These are phyloP conservation scores for Ganoderma resinaceum DNA, from an alignment of 1,284 basidiomycete species.

Conservation along the genomic window DNA sequence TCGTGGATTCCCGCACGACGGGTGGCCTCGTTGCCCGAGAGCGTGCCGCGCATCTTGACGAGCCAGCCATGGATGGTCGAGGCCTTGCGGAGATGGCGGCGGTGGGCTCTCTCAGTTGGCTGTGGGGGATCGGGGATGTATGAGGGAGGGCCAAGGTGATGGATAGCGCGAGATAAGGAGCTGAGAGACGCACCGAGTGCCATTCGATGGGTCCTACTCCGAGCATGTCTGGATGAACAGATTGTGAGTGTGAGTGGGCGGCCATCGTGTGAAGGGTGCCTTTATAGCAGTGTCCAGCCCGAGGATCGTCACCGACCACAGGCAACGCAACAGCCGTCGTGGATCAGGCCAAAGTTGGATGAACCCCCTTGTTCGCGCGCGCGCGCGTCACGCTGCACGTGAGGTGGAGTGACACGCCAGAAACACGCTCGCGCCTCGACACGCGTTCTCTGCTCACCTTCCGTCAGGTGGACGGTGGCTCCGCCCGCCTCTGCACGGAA, in stretches of 20 bases:
- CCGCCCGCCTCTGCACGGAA: not conserved
- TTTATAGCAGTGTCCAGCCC: not conserved
- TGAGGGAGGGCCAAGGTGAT: slow-evolving; percentile 25
- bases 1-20: slow-evolving; percentile 54
- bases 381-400: slow-evolving; percentile 30
- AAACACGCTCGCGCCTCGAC: slow-evolving; percentile 11
- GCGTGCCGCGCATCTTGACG: slow-evolving; percentile 78
- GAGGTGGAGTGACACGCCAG: slow-evolving; percentile 26
- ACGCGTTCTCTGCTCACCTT: slow-evolving; percentile 3
- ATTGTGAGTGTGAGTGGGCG: slow-evolving; percentile 2
- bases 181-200: slow-evolving; percentile 43
- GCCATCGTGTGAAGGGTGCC: slow-evolving; percentile 2
- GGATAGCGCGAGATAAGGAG: not conserved
- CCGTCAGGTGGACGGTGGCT: slow-evolving; percentile 4
- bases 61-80: slow-evolving; percentile 80
- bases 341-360: not conserved
- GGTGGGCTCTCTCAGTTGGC: slow-evolving; percentile 49
- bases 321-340: not conserved
- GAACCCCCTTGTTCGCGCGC: slow-evolving; percentile 19
- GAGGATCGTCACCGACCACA: not conserved
- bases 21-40: slow-evolving; percentile 68
- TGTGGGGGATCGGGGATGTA: slow-evolving; percentile 19
- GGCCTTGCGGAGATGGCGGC: slow-evolving; percentile 53
- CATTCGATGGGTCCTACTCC: slow-evolving; percentile 46
- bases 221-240: slow-evolving; percentile 12